Percentiles rank a stretch among this genome's conserved stretches.
Conservation (phyloP, 345 rosid genomes). For the Brassica incana region DNA sequence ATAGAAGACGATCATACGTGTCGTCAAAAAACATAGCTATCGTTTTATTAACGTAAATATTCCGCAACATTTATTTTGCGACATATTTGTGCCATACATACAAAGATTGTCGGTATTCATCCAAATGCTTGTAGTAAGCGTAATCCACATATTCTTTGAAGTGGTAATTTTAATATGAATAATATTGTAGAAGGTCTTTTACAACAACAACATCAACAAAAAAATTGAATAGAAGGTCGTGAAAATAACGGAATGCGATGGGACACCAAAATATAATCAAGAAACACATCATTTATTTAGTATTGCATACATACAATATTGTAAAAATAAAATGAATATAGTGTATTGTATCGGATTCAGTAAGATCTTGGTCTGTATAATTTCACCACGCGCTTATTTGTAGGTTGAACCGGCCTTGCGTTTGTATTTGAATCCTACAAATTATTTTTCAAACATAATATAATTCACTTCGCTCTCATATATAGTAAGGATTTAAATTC, state of each 20-base stretch:
- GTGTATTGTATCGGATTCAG: conserved; percentile 17
- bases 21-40: background rate
- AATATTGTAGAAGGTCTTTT: background rate
- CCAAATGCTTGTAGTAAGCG: background rate
- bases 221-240: background rate
- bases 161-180: background rate
- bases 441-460: background rate
- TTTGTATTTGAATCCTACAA: conserved; percentile 42
- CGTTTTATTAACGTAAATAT: background rate
- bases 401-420: conserved; percentile 66
- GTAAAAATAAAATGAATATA: background rate
- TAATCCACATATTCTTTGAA: background rate
- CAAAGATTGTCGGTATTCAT: background rate
- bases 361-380: conserved; percentile 45
- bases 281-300: background rate
- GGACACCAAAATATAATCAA: background rate
- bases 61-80: background rate
- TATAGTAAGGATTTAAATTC: background rate
- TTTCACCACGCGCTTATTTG: conserved; percentile 45
- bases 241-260: background rate
- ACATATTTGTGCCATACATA: background rate
- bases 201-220: background rate
- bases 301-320: background rate
- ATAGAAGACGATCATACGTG: background rate
- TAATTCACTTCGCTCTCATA: background rate